phyloP scores from a whole-genome alignment of 139 green algal species.

The Coccomyxa sp. region DNA sequence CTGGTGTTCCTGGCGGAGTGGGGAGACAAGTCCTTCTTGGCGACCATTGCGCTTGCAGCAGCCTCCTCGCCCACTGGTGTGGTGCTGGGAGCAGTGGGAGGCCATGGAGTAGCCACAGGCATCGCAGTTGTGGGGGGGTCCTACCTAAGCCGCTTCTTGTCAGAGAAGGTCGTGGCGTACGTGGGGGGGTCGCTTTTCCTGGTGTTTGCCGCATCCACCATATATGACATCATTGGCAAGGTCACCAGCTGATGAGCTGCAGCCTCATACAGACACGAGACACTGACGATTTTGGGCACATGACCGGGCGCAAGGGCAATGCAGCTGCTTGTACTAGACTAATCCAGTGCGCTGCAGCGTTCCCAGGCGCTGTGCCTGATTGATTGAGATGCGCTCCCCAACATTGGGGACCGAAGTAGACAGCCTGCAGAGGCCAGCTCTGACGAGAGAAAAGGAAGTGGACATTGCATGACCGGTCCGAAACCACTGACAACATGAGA shows the following conservation, averaged over 20 bases:
- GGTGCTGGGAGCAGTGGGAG: constrained; percentile 71
- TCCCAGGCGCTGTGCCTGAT: too few relatives aligned
- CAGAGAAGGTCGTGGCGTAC: constrained; percentile 74
- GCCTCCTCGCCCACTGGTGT: constrained; percentile 68
- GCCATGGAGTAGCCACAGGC: constrained; percentile 82
- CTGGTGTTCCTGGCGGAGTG: constrained; percentile 98
- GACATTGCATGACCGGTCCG: too few relatives aligned
- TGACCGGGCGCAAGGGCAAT: too few relatives aligned
- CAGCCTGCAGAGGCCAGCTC: too few relatives aligned
- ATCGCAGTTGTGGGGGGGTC: constrained; percentile 77
- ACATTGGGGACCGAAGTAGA: too few relatives aligned
- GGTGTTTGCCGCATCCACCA: constrained; percentile 78
- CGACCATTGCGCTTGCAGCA: constrained; percentile 93
- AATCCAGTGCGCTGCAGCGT: too few relatives aligned
- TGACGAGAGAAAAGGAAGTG: too few relatives aligned
- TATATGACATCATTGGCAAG: constrained; percentile 62
- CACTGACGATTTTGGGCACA: too few relatives aligned
- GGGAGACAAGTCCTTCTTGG: constrained; percentile 98
- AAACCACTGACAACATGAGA: too few relatives aligned
- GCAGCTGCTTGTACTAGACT: too few relatives aligned
- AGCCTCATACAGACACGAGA: too few relatives aligned
- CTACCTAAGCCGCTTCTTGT: constrained; percentile 68
- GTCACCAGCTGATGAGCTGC: not conserved
- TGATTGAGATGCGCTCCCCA: too few relatives aligned
- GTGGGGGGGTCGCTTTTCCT: constrained; percentile 85